These are phyloP conservation scores for Ascochyta viciae-villosae DNA, from an alignment of 2,329 filamentous ascomycete genomes.

Conservation along the genomic window DNA sequence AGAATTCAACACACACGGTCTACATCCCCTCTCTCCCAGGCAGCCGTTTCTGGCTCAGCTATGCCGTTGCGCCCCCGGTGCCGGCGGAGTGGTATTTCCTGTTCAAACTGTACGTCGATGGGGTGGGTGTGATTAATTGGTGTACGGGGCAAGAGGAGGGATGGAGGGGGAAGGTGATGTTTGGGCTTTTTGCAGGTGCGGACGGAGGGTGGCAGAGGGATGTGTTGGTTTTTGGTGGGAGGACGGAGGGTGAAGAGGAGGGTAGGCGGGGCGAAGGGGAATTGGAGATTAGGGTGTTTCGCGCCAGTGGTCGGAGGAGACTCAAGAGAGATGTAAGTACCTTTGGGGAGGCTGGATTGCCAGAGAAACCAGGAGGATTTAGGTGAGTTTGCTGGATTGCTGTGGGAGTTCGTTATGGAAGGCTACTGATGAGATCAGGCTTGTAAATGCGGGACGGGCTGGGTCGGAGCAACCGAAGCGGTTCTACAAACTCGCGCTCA, in stretches of 20 bases:
- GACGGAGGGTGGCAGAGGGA: conserved; percentile 15
- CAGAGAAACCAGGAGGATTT: conserved; percentile 25
- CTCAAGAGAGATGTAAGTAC: conserved; percentile 30
- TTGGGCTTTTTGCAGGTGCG: conserved; percentile 50
- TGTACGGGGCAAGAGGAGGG: conserved; percentile 51
- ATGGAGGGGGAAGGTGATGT: conserved; percentile 56
- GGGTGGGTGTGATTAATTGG: conserved; percentile 53
- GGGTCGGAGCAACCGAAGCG: conserved; percentile 51
- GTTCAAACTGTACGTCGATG: conserved; percentile 56
- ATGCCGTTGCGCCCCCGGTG: conserved; percentile 42
- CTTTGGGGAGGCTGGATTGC: conserved; percentile 14
- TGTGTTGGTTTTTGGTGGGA: too few species aligned
- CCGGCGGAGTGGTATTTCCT: conserved; percentile 48
- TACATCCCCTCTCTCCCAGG: conserved; percentile 46
- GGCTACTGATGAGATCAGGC: conserved; percentile 22
- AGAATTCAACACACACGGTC: conserved; percentile 45
- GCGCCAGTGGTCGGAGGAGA: conserved; percentile 51
- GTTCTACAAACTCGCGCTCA: conserved; percentile 58
- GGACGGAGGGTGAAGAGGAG: conserved; percentile 47
- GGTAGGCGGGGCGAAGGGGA: conserved; percentile 18
- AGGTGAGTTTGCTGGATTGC: conserved; percentile 32
- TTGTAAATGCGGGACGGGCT: conserved; percentile 48
- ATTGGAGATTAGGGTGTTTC: conserved; percentile 53
- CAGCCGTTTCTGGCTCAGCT: conserved; percentile 55
- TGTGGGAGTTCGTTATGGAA: neutral